A percentile compares a stretch with the other conserved stretches of the same genome.
phyloP scores from a whole-genome alignment of 176 grass and related monocot genomes.

The Tillandsia leiboldiana region DNA sequence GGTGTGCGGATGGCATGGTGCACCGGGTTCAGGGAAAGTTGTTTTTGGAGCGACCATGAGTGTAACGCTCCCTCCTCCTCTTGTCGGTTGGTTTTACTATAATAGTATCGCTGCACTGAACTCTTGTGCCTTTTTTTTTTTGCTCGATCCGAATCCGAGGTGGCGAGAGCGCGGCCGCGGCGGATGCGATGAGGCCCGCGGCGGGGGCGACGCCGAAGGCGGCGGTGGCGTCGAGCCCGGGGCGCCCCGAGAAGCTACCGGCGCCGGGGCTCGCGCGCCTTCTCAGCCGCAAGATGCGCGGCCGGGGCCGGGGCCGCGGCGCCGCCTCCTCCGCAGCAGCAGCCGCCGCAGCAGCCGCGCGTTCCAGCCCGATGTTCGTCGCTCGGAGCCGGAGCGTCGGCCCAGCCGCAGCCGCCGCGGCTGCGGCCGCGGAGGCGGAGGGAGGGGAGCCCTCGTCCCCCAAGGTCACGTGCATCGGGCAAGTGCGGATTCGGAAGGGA shows the following conservation, averaged over 20 bases:
- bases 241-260: slow-evolving; percentile 38
- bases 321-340: slow-evolving; percentile 31
- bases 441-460: slow-evolving; percentile 56
- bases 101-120: background rate
- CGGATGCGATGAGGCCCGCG: background rate
- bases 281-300: slow-evolving; percentile 21
- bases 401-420: background rate
- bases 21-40: too few relatives aligned
- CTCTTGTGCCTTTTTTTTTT: background rate
- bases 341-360: slow-evolving; percentile 21
- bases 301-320: slow-evolving; percentile 41
- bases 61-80: too few relatives aligned
- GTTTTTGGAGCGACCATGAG: too few relatives aligned
- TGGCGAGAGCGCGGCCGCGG: background rate
- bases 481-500: slow-evolving; percentile 73
- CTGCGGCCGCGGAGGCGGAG: background rate
- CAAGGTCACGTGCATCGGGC: slow-evolving; percentile 79
- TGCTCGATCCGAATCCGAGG: background rate
- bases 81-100: too few relatives aligned
- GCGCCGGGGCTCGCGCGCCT: slow-evolving; percentile 41
- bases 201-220: slow-evolving; percentile 12
- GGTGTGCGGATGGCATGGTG: too few relatives aligned
- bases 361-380: slow-evolving; percentile 39
- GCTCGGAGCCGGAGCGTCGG: slow-evolving; percentile 33
- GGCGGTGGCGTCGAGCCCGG: slow-evolving; percentile 46